A percentile compares a stretch with the other conserved stretches of the same genome.
Conservation (phyloP, 768 basidiomycete species). For the Boletus rubropictus region DNA sequence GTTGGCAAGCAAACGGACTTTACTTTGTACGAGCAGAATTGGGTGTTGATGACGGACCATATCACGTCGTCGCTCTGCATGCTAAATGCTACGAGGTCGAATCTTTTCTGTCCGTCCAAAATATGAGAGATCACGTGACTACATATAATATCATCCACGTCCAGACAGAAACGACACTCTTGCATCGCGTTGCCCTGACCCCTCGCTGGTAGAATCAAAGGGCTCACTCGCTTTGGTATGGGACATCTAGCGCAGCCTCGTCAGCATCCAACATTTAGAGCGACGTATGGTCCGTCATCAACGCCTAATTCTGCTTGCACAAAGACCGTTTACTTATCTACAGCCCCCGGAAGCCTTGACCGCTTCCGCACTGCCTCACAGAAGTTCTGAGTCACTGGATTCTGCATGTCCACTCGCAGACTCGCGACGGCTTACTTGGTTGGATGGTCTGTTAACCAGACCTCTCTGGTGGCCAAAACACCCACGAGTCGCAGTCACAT, state of each 20-base stretch:
- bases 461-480: too few species aligned
- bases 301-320: slow-evolving; percentile 94
- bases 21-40: slow-evolving; percentile 99
- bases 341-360: slow-evolving; percentile 6
- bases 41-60: slow-evolving; percentile 91
- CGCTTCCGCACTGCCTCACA: slow-evolving; percentile 65
- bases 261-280: slow-evolving; percentile 57
- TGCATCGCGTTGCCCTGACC: too few species aligned
- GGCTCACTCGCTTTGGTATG: too few species aligned
- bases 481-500: too few species aligned
- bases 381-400: slow-evolving; percentile 96
- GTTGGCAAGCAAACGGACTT: slow-evolving; percentile 55
- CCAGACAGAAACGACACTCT: too few species aligned
- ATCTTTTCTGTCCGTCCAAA: background rate
- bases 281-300: slow-evolving; percentile 98
- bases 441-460: too few species aligned
- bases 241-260: too few species aligned
- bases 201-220: too few species aligned
- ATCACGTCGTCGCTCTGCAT: slow-evolving; percentile 99
- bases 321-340: slow-evolving; percentile 62
- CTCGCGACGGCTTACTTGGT: too few species aligned
- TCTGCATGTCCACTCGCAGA: slow-evolving; percentile 98
- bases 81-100: background rate
- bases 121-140: slow-evolving; percentile 11
- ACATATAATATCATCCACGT: too few species aligned